Conservation (phyloP, 2,329 filamentous ascomycete species). For the Grosmannia clavigera region DNA sequence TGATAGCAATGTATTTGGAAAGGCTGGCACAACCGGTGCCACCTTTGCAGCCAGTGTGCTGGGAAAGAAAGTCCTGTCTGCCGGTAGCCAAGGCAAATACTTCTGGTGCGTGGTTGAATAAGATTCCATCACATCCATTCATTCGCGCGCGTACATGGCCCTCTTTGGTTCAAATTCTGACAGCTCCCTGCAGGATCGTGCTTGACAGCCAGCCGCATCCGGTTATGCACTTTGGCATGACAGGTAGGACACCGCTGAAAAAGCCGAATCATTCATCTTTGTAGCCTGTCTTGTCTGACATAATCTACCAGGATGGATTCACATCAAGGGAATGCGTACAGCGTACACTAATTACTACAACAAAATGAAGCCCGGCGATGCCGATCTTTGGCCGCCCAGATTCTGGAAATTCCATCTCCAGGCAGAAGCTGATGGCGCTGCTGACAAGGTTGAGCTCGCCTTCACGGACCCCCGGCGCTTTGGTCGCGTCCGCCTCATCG, state of each 20-base stretch:
- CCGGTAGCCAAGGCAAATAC: slow-evolving; percentile 89
- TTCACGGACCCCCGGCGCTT: slow-evolving; percentile 78
- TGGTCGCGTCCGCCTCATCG: slow-evolving; percentile 65
- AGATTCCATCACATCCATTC: not conserved
- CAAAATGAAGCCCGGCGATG: slow-evolving; percentile 46
- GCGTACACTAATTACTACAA: slow-evolving; percentile 77
- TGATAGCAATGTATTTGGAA: slow-evolving; percentile 80
- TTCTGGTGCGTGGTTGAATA: slow-evolving; percentile 52
- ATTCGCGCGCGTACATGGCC: not conserved
- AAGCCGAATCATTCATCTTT: not conserved
- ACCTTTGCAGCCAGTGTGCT: slow-evolving; percentile 63
- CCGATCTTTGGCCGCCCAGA: slow-evolving; percentile 69
- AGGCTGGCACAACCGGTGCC: slow-evolving; percentile 67
- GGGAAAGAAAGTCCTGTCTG: slow-evolving; percentile 55
- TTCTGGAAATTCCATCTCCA: slow-evolving; percentile 79
- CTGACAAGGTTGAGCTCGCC: slow-evolving; percentile 44
- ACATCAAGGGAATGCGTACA: slow-evolving; percentile 67
- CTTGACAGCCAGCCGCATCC: slow-evolving; percentile 73
- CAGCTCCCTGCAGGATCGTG: slow-evolving; percentile 22
- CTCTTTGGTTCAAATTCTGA: not conserved
- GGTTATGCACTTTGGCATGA: slow-evolving; percentile 78
- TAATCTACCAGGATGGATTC: slow-evolving; percentile 55
- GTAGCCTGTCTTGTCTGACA: not conserved
- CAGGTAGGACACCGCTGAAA: slow-evolving; percentile 25
- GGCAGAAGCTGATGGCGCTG: slow-evolving; percentile 33